Evolutionary conservation across 305 asterid species (phyloP).

Genomic region (Andrographis paniculata): DNA sequence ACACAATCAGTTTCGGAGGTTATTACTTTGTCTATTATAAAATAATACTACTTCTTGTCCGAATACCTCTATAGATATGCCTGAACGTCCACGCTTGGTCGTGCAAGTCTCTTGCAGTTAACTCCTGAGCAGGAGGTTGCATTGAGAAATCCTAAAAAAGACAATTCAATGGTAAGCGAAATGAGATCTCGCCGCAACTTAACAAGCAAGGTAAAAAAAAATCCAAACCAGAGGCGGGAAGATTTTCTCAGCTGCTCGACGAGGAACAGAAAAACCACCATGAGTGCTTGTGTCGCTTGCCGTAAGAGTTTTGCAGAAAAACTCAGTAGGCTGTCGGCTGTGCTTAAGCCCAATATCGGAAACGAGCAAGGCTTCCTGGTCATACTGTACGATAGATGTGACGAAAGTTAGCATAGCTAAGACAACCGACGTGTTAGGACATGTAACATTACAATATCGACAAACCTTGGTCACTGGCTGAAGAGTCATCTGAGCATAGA

Average conservation of each 20-base stretch:
- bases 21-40: too few relatives aligned
- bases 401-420: neutral
- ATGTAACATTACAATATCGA: slow-evolving; percentile 5
- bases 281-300: slow-evolving; percentile 99
- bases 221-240: slow-evolving; percentile 96
- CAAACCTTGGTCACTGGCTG: slow-evolving; percentile 88
- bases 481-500: slow-evolving; percentile 98
- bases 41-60: too few relatives aligned
- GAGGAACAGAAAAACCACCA: slow-evolving; percentile 98
- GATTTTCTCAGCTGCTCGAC: slow-evolving; percentile 98
- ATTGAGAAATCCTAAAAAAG: slow-evolving; percentile 77
- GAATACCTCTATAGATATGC: slow-evolving; percentile 94
- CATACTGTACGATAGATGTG: slow-evolving; percentile 46
- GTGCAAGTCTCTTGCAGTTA: slow-evolving; percentile 83
- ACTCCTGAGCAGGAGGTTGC: slow-evolving; percentile 99
- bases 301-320: slow-evolving; percentile 94
- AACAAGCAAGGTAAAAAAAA: slow-evolving; percentile 12
- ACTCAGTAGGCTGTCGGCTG: slow-evolving; percentile 77
- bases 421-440: too few relatives aligned
- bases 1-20: too few relatives aligned
- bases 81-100: slow-evolving; percentile 92
- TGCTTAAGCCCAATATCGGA: slow-evolving; percentile 91
- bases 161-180: slow-evolving; percentile 19
- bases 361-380: slow-evolving; percentile 81
- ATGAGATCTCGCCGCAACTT: neutral